Base-by-base conservation (phyloP, 179 eudicot species). In the Amaranthus tricolor region DNA sequence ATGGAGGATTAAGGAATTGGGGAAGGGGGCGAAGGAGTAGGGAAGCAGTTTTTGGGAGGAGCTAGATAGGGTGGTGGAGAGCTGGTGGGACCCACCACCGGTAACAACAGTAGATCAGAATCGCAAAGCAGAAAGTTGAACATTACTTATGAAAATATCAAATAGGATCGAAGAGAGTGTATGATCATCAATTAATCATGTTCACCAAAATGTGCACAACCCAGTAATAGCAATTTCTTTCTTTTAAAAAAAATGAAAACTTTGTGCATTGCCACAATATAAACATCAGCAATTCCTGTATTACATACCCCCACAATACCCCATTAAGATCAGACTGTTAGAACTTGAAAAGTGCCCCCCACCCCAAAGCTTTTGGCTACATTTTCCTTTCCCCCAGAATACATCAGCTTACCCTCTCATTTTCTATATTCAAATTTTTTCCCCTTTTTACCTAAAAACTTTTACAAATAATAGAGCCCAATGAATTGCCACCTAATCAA, bases 251-350 rank as follows among this genome's bases (percentile, higher is more conserved):
- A 31, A 31, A 31, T 31, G 40, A 31, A 31, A 31, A 54, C 0
- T 54, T 54, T 60, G 47, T 20, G 51, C 24, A 51, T 62, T 19
- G 69, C 70, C 52, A 74, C 59, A 72, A 62, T 68, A 73, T 73
- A 52, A 73, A 79, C 78, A 70, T 19, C 58, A 51, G n/a, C 71
- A 79, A 70, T 78, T 66, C 72, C 75, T 24, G 70, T 50, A 69
- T 66, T 66, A 71, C 76, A 66, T 43, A 16, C 50, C 72, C 69
- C 68, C 73, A 43, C 53, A 51, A 31, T 55, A 51, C 70, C 74
- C 71, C 68, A 66, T 5, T 45, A 43, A 66, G 12, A 72, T 78
- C 62, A 70, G 74, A 72, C 51, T 55, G 51, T 72, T 67, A 66
- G 14, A 73, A 19, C 62, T 50, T 62, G 20, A 66, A 80, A 66